These are phyloP conservation scores for Pisolithus marmoratus DNA, from an alignment of 768 basidiomycete species.

Conservation along the genomic window DNA sequence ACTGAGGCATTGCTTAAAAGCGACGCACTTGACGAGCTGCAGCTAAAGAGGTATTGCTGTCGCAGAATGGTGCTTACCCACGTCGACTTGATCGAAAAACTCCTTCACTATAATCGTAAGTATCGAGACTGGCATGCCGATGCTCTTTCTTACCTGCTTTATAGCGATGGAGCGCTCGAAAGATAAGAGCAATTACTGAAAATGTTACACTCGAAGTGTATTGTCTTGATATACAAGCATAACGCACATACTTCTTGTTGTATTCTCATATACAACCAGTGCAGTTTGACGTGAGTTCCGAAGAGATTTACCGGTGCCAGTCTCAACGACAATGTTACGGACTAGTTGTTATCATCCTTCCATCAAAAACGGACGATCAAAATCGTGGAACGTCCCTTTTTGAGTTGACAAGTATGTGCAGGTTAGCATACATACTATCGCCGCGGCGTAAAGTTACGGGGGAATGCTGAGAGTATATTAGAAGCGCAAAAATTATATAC, in stretches of 20 bases:
- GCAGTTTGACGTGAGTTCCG: not conserved
- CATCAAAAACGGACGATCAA: no score
- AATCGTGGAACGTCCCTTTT: no score
- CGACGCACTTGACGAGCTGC: slow-evolving; percentile 84
- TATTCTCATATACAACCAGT: not conserved
- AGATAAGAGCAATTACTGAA: slow-evolving; percentile 18
- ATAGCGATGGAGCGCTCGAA: slow-evolving; percentile 30
- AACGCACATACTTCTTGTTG: not conserved
- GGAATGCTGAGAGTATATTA: not conserved
- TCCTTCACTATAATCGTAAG: slow-evolving; percentile 91
- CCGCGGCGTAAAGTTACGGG: no score
- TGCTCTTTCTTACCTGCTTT: not conserved
- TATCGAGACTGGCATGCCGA: slow-evolving; percentile 13
- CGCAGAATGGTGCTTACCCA: slow-evolving; percentile 96
- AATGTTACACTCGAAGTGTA: not conserved
- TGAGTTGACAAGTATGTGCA: no score
- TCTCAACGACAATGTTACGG: no score
- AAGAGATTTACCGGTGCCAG: no score
- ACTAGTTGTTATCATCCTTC: no score
- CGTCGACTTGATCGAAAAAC: slow-evolving; percentile 95
- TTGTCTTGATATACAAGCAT: not conserved
- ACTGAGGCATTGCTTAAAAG: slow-evolving; percentile 33
- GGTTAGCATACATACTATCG: no score
- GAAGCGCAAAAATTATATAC: not conserved
- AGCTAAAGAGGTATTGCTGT: slow-evolving; percentile 93